Evolutionary conservation across 371 early-diverging fungal genomes (phyloP).

Genomic region (Mortierella sp.): DNA sequence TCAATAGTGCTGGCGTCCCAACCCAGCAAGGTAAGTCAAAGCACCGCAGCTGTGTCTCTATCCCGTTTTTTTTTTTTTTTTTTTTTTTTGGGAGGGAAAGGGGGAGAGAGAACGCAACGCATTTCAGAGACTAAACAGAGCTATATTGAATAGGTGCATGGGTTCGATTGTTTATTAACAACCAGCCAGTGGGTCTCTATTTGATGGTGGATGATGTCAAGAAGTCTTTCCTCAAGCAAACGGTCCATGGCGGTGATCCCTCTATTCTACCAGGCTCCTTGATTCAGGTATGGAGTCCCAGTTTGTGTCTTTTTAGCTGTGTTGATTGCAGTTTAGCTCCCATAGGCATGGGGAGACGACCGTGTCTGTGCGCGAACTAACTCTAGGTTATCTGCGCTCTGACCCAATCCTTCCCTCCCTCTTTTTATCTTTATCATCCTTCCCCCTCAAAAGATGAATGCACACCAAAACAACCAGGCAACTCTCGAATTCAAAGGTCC

Average conservation of each 20-base stretch:
- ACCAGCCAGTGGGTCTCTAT: conserved; percentile 60
- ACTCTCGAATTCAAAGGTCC: conserved; percentile 43
- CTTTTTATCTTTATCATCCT: background rate
- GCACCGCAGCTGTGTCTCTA: no score
- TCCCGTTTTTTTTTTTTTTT: no score
- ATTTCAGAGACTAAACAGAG: no score
- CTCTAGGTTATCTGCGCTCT: no score
- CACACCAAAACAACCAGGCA: conserved; percentile 46
- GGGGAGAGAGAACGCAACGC: no score
- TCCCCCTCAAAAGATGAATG: conserved; percentile 52
- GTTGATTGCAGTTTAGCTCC: no score
- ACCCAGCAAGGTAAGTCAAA: conserved; percentile 55
- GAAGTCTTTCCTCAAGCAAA: conserved; percentile 58
- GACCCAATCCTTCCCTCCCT: no score
- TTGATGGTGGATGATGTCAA: conserved; percentile 64
- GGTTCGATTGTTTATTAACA: conserved; percentile 63
- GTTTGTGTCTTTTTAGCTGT: no score
- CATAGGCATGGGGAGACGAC: no score
- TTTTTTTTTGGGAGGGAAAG: no score
- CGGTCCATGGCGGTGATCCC: conserved; percentile 41
- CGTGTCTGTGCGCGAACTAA: no score
- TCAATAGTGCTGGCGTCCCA: conserved; percentile 62
- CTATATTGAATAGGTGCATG: conserved; percentile 59
- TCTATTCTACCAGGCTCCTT: conserved; percentile 19
- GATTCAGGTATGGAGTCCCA: conserved; percentile 29